These are phyloP conservation scores for Fraxinus cuspidata DNA, from an alignment of 257 asterid genomes.

Conservation along the genomic window DNA sequence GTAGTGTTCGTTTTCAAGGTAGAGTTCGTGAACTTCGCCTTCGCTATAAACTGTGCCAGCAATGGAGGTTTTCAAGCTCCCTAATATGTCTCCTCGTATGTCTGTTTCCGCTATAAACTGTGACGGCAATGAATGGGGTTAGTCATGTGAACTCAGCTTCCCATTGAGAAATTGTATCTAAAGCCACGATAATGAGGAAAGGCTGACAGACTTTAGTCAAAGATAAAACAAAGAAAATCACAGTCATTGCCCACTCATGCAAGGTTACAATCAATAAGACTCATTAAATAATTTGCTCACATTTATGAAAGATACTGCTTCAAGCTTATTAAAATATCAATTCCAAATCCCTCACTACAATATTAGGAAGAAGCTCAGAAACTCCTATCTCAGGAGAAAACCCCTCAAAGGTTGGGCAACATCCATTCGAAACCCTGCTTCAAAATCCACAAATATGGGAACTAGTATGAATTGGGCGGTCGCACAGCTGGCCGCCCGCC, in stretches of 20 bases:
- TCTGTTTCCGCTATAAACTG: conserved; percentile 53
- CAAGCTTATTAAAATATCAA: conserved; percentile 22
- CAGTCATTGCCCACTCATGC: conserved; percentile 54
- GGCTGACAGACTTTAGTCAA: conserved; percentile 47
- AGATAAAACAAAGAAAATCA: conserved; percentile 43
- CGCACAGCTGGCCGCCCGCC: too few species aligned
- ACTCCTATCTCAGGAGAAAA: not conserved
- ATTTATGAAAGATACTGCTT: conserved; percentile 17
- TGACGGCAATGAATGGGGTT: conserved; percentile 61
- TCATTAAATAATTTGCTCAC: not conserved
- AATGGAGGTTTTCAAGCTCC: not conserved
- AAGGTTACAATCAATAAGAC: conserved; percentile 23
- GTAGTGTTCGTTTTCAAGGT: too few species aligned
- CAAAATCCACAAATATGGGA: too few species aligned
- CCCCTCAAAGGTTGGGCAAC: too few species aligned
- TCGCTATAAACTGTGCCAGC: too few species aligned
- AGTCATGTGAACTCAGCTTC: conserved; percentile 58
- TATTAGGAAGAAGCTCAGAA: too few species aligned
- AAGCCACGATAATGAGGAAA: conserved; percentile 54
- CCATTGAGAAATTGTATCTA: conserved; percentile 50
- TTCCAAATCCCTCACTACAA: conserved; percentile 3
- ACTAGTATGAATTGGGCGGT: too few species aligned
- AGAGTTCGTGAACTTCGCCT: too few species aligned
- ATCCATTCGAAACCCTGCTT: too few species aligned
- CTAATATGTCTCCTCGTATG: conserved; percentile 52